These are phyloP conservation scores for Carex kokanica DNA, from an alignment of 176 grass and related monocot species.

Conservation along the genomic window DNA sequence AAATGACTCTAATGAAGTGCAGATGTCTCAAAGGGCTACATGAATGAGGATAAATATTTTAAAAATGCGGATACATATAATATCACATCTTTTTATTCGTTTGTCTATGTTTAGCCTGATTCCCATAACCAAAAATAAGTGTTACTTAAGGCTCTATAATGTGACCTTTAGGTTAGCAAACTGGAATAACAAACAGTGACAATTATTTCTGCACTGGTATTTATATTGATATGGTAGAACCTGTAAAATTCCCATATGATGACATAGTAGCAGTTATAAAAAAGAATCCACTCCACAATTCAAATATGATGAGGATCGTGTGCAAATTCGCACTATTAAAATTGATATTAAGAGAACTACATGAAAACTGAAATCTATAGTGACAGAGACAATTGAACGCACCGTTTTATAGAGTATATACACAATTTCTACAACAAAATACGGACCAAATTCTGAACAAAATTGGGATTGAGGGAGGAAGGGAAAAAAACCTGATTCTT, in stretches of 20 bases:
- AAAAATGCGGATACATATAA: neutral
- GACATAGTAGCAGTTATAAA: neutral
- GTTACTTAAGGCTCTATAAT: neutral
- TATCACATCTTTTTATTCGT: neutral
- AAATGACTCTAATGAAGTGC: too few relatives aligned
- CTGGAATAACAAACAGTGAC: neutral
- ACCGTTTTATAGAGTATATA: neutral
- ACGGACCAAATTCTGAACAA: neutral
- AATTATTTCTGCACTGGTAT: neutral
- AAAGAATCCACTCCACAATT: neutral
- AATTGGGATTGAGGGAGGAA: neutral
- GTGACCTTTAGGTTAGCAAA: neutral
- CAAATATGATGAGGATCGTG: neutral
- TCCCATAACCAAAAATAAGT: neutral
- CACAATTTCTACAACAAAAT: neutral
- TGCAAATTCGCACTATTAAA: neutral
- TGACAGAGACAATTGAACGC: neutral
- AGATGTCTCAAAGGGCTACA: neutral
- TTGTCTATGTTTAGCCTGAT: neutral
- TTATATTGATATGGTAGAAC: neutral
- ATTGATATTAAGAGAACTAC: neutral
- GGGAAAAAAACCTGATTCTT: constrained; percentile 27
- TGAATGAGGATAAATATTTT: neutral
- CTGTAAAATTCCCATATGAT: neutral
- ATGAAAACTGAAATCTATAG: neutral